These are phyloP conservation scores for Penicillium sp. DNA, from an alignment of 2,329 filamentous ascomycete genomes.

Conservation along the genomic window DNA sequence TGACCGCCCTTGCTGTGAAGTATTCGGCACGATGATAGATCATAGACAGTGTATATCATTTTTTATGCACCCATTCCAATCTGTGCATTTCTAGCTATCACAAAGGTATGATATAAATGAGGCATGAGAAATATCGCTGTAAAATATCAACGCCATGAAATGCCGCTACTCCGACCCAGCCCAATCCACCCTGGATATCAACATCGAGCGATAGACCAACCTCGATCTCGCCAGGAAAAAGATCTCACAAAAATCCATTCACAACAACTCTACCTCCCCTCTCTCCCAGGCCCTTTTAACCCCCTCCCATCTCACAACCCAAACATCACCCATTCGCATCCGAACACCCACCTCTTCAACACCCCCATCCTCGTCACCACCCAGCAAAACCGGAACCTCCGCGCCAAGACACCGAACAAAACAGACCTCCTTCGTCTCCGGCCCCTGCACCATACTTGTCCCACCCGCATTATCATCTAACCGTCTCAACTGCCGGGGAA, in stretches of 20 bases:
- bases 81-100: not conserved
- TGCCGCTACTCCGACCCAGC: not conserved
- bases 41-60: not conserved
- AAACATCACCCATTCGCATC: slow-evolving; percentile 63
- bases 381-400: slow-evolving; percentile 52
- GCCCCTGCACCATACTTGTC: slow-evolving; percentile 87
- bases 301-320: slow-evolving; percentile 75
- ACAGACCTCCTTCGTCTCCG: slow-evolving; percentile 80
- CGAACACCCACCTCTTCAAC: slow-evolving; percentile 39
- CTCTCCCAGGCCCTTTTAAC: slow-evolving; percentile 59
- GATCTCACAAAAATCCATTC: slow-evolving; percentile 8
- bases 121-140: slow-evolving; percentile 1
- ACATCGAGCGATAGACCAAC: not conserved
- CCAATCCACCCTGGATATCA: not conserved
- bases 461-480: slow-evolving; percentile 90
- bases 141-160: slow-evolving; percentile 10
- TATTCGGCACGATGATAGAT: not conserved
- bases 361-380: slow-evolving; percentile 32
- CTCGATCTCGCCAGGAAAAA: not conserved
- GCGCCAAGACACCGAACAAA: slow-evolving; percentile 67
- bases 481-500: slow-evolving; percentile 77
- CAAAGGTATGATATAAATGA: not conserved
- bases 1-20: not conserved
- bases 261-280: slow-evolving; percentile 51
- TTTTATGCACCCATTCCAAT: not conserved